phyloP scores from a whole-genome alignment of 345 rosid genomes.

The Boechera divaricarpa region DNA sequence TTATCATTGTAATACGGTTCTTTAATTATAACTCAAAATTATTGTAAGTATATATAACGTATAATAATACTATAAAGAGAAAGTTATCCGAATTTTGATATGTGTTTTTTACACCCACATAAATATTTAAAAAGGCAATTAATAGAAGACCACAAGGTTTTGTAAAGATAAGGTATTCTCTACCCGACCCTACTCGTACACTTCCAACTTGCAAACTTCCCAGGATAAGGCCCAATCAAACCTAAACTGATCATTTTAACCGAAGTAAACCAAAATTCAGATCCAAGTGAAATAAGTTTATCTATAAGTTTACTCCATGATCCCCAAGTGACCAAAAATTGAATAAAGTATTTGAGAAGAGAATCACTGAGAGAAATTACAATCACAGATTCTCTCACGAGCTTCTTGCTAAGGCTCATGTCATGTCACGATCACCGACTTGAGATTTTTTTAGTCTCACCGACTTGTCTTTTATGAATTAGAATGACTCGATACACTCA shows the following conservation, averaged over 20 bases:
- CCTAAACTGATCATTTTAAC: not conserved
- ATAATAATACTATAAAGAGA: not conserved
- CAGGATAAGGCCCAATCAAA: conserved; percentile 7
- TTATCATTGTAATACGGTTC: not conserved
- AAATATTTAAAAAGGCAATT: conserved; percentile 31
- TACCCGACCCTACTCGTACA: conserved; percentile 8
- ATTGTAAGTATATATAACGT: conserved; percentile 22
- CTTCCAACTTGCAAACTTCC: conserved; percentile 32
- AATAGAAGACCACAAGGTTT: conserved; percentile 44
- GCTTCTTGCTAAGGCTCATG: conserved; percentile 38
- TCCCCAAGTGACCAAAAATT: not conserved
- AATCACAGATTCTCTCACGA: conserved; percentile 30
- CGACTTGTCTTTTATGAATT: conserved; percentile 34
- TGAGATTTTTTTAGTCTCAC: conserved; percentile 20
- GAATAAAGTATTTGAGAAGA: conserved; percentile 9
- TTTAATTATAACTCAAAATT: not conserved
- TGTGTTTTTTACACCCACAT: conserved; percentile 39
- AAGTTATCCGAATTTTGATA: conserved; percentile 39
- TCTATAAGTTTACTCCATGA: conserved; percentile 1
- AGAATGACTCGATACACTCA: conserved; percentile 20
- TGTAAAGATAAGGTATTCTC: conserved; percentile 29
- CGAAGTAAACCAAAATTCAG: conserved; percentile 2
- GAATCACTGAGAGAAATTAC: conserved; percentile 16
- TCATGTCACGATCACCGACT: conserved; percentile 43
- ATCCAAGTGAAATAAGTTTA: conserved; percentile 1